These are phyloP conservation scores for Jatropha podagrica DNA, from an alignment of 441 rosid species.

Conservation along the genomic window DNA sequence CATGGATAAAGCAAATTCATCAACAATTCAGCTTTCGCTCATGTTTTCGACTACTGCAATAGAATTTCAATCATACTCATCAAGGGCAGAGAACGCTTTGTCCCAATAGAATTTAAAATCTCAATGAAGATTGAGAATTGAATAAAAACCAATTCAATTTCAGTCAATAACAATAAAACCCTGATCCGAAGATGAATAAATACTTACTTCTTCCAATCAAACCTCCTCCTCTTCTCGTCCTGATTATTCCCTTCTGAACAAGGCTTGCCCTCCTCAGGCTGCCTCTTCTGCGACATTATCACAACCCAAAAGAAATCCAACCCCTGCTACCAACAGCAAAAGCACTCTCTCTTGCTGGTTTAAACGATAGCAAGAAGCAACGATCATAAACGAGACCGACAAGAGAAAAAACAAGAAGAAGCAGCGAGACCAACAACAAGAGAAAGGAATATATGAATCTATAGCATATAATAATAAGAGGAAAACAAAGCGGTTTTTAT, in stretches of 20 bases:
- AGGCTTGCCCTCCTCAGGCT: slow-evolving; percentile 61
- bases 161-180: neutral
- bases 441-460: neutral
- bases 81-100: slow-evolving; percentile 2
- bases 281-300: slow-evolving; percentile 84
- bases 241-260: slow-evolving; percentile 43
- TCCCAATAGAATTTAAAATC: slow-evolving; percentile 1
- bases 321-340: slow-evolving; percentile 4
- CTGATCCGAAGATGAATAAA: neutral
- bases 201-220: slow-evolving; percentile 48
- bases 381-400: slow-evolving; percentile 9
- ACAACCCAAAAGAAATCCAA: slow-evolving; percentile 2
- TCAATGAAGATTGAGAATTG: slow-evolving; percentile 5
- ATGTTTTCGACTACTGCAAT: no score
- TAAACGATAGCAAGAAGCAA: neutral
- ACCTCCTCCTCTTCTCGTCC: slow-evolving; percentile 69
- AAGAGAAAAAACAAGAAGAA: slow-evolving; percentile 2
- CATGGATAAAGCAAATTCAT: neutral
- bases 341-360: slow-evolving; percentile 15
- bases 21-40: neutral
- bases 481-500: neutral
- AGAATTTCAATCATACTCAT: neutral
- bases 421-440: slow-evolving; percentile 28
- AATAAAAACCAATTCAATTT: neutral
- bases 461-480: neutral